Base-by-base conservation (phyloP, 352 stramenopile species). In the Phytophthora citricola region DNA sequence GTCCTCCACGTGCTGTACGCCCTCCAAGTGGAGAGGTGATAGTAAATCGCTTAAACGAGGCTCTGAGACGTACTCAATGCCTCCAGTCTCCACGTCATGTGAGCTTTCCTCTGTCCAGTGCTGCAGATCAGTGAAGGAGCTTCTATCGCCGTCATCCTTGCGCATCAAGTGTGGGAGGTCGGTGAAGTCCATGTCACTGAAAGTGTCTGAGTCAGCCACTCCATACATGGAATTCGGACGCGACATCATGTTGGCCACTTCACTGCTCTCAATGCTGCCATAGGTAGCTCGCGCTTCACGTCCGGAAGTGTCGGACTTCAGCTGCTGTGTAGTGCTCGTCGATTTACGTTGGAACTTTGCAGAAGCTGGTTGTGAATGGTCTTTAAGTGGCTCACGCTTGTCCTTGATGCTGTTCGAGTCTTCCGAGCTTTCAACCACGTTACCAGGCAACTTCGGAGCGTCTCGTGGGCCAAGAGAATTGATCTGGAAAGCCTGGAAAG, bases 151-250 rank as follows among this genome's bases (percentile, higher is more conserved):
- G n/a, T 68, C 65, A 51, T 90, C 79, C 9, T 87, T 89, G 43
- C 77, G 78, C 80, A 93, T 89, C 41, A 93, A 61, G 29, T 93
- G 84, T 14, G 84, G 84, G 10, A 93, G 69, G 39, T 90, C 82
- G 9, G 79, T 78, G 48, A 93, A 64, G 40, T 91, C 84, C 64
- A 92, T 71, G 50, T 92, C 84, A 46, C 84, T 93, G 55, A 93
- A 93, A 0, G 84, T 89, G 41, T 93, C 84, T 6, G 76, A 90
- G 17, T 80, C 71, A 26, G 79, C 75, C 26, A 89, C 76, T 47
- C 72, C 79, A 41, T 78, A 83, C 41, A 89, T 76, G 26, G 78
- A 86, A 27, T 85, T 78, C 7, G 62, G 68, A 17, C 75, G 83
- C 5, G 67, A 83, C 17, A 61, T 10, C n/a, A 66, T 44, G 36